Conservation (phyloP, 805 yeast species). For the Nakazawaea populi region DNA sequence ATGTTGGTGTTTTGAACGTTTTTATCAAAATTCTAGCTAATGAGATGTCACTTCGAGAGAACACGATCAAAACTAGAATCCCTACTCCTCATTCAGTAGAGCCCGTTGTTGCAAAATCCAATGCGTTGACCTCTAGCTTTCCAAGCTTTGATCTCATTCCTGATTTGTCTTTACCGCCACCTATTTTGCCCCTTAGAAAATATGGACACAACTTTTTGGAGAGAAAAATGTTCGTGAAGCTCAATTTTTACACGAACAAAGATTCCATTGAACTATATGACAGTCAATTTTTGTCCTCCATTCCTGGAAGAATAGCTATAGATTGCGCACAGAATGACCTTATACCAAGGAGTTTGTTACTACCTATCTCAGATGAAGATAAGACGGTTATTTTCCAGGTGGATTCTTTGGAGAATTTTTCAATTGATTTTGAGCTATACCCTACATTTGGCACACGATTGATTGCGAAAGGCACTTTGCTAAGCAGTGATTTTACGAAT, state of each 20-base stretch:
- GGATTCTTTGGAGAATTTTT: slow-evolving; percentile 65
- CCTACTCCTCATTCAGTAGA: background rate
- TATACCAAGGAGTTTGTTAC: slow-evolving; percentile 78
- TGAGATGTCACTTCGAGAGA: slow-evolving; percentile 2
- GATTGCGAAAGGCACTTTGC: slow-evolving; percentile 82
- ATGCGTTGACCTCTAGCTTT: slow-evolving; percentile 13
- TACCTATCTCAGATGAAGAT: slow-evolving; percentile 69
- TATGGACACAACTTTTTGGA: slow-evolving; percentile 96
- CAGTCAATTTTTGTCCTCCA: slow-evolving; percentile 37
- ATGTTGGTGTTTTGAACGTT: slow-evolving; percentile 71
- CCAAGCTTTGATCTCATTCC: slow-evolving; percentile 71
- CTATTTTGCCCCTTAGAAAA: slow-evolving; percentile 86
- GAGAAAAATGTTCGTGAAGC: slow-evolving; percentile 77
- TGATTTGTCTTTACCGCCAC: slow-evolving; percentile 89
- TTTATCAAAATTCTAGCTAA: slow-evolving; percentile 37
- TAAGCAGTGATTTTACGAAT: slow-evolving; percentile 45
- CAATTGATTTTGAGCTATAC: slow-evolving; percentile 81
- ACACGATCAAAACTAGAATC: background rate
- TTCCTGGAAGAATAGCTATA: slow-evolving; percentile 80
- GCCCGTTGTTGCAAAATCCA: background rate
- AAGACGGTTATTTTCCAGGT: slow-evolving; percentile 75
- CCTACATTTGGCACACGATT: slow-evolving; percentile 93
- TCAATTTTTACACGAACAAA: slow-evolving; percentile 52
- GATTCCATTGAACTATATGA: slow-evolving; percentile 38
- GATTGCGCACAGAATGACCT: slow-evolving; percentile 72